Base-by-base conservation (phyloP, 768 basidiomycete species). In the Suillus americanus region DNA sequence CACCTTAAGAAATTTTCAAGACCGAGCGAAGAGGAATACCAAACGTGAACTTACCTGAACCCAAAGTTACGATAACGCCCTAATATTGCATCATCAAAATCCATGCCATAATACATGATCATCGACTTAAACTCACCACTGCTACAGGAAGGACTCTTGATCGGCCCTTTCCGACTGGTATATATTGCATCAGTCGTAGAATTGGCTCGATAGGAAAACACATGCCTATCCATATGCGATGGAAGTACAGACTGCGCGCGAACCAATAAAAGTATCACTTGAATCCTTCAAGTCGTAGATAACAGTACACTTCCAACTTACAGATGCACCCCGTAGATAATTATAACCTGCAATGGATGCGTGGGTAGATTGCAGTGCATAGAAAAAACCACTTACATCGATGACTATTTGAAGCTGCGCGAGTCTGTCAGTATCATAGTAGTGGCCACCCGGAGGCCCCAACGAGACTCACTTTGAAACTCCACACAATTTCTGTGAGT, bases 401-500 rank as follows among this genome's bases (percentile, higher is more conserved):
- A 56, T 14, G 8, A 14, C n/a, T 35, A 55, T n/a, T 8, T 35
- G 54, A 55, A 55, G 35, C 54, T 55, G 54, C n/a, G 35, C 12
- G 54, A 55, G 13, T 8, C 12, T 13, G 20, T 55, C n/a, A 37
- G n/a, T 13, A 55, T 55, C 13, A 35, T 35, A 55, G 13, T 14
- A 14, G 54, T 23, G 13, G n/a, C 35, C 10, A 12, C 20, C 8
- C 33, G 3, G 10, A 33, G 30, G 10, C 30, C 16, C 16, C 8
- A 16, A 28, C 8, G 14, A 18, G 7, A 35, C 54, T 55, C 33
- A 55, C 54, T 55, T 55, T 55, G 35, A 55, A 55, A 20, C 54
- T 55, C 54, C 54, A 55, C 20, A 55, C 54, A 35, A 55, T 55
- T 14, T 55, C 54, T n/a, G 53, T 54, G 33, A 54, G 53, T 30